A percentile compares a stretch with the other conserved stretches of the same genome.
Evolutionary conservation across 2,329 filamentous ascomycete species (phyloP).

Genomic region (Aspergillus arachidicola): DNA sequence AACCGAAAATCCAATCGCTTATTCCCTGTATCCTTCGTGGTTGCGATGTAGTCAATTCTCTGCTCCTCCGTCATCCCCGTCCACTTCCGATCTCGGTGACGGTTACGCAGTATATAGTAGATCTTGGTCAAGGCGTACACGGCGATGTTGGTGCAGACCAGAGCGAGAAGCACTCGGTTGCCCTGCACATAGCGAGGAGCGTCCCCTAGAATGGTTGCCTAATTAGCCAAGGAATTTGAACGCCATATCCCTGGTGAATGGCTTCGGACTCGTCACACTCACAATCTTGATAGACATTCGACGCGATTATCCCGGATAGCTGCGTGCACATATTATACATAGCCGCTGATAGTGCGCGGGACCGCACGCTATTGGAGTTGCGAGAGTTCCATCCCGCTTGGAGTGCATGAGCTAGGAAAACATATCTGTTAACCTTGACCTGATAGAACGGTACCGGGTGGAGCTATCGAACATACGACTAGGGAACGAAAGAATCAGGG

Average conservation of each 20-base stretch:
- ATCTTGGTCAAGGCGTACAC: slow-evolving; percentile 33
- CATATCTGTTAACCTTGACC: slow-evolving; percentile 7
- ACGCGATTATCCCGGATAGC: slow-evolving; percentile 35
- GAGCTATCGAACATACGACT: slow-evolving; percentile 37
- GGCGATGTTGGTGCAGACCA: slow-evolving; percentile 27
- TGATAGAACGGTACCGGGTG: not conserved
- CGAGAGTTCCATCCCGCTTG: slow-evolving; percentile 46
- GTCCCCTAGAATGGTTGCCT: slow-evolving; percentile 32
- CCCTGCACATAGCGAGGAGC: slow-evolving; percentile 49
- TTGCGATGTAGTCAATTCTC: slow-evolving; percentile 31
- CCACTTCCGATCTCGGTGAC: slow-evolving; percentile 32
- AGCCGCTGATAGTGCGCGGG: slow-evolving; percentile 39
- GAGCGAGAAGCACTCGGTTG: slow-evolving; percentile 36
- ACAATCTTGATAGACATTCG: slow-evolving; percentile 40
- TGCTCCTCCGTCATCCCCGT: slow-evolving; percentile 33
- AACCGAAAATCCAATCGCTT: slow-evolving; percentile 41
- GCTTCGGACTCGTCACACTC: slow-evolving; percentile 7
- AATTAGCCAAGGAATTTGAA: slow-evolving; percentile 2
- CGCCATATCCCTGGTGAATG: not conserved
- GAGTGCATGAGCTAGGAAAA: slow-evolving; percentile 53
- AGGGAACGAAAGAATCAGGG: slow-evolving; percentile 55
- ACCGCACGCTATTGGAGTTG: slow-evolving; percentile 43
- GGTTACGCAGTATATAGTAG: slow-evolving; percentile 37
- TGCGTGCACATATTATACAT: slow-evolving; percentile 47
- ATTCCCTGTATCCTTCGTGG: slow-evolving; percentile 36